A percentile compares a stretch with the other conserved stretches of the same genome.
phyloP scores from a whole-genome alignment of 352 stramenopile genomes.

The Globisporangium sylvaticum region DNA sequence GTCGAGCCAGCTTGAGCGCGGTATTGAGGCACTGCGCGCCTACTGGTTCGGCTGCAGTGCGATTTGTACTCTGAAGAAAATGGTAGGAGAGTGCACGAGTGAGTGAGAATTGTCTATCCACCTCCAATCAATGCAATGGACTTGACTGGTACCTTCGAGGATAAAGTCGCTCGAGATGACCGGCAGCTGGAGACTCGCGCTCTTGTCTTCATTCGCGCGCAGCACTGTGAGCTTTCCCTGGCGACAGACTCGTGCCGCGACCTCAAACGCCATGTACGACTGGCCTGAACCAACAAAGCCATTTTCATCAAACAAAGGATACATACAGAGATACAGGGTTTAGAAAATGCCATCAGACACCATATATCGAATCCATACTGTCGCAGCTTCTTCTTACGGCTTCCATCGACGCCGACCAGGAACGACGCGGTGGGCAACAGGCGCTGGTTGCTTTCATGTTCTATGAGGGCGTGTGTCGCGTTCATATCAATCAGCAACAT shows the following conservation, averaged over 20 bases:
- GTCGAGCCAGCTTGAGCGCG: slow-evolving; percentile 52
- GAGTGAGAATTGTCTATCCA: not conserved
- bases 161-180: slow-evolving; percentile 62
- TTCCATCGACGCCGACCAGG: slow-evolving; percentile 60
- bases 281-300: slow-evolving; percentile 28
- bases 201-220: slow-evolving; percentile 44
- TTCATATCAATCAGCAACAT: not conserved
- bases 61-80: slow-evolving; percentile 43
- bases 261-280: slow-evolving; percentile 56
- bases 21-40: slow-evolving; percentile 38
- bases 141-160: slow-evolving; percentile 27
- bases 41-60: slow-evolving; percentile 26
- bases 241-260: slow-evolving; percentile 37
- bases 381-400: slow-evolving; percentile 37
- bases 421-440: slow-evolving; percentile 44
- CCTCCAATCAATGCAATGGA: not conserved
- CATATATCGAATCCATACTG: not conserved
- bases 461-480: slow-evolving; percentile 18
- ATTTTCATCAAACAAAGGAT: not conserved
- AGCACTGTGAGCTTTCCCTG: slow-evolving; percentile 43
- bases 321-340: not conserved
- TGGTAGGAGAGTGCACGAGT: not conserved
- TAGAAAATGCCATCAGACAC: not conserved
- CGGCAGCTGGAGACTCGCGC: slow-evolving; percentile 45
- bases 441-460: slow-evolving; percentile 31